A percentile compares a stretch with the other conserved stretches of the same genome.
These are phyloP conservation scores for Diaporthe humulicola DNA, from an alignment of 2,329 filamentous ascomycete genomes.

Conservation along the genomic window DNA sequence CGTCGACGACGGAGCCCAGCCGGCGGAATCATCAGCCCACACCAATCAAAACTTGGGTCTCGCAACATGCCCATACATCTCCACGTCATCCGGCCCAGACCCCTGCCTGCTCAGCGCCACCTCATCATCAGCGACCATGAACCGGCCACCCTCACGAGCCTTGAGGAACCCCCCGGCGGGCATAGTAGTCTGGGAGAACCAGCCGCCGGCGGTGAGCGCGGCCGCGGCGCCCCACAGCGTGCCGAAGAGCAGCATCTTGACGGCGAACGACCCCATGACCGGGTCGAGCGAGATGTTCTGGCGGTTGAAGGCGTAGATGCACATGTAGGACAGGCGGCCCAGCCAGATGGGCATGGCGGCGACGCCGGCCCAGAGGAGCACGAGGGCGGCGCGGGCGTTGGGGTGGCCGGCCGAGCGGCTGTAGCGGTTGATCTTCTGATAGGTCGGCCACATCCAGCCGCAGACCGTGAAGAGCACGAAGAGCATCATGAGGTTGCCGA, in stretches of 20 bases:
- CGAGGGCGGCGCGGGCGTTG: constrained; percentile 40
- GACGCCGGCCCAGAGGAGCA: constrained; percentile 40
- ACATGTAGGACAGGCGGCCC: constrained; percentile 42
- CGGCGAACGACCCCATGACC: constrained; percentile 43
- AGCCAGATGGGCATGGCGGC: constrained; percentile 44
- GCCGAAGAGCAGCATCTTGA: constrained; percentile 43
- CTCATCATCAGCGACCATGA: background rate
- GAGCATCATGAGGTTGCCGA: constrained; percentile 44
- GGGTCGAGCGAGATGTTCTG: constrained; percentile 41
- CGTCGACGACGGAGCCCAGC: background rate
- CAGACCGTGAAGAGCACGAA: constrained; percentile 43
- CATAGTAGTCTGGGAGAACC: constrained; percentile 1
- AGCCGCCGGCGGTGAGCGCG: constrained; percentile 39
- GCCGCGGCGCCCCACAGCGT: constrained; percentile 39
- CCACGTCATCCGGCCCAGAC: background rate
- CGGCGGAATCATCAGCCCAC: background rate
- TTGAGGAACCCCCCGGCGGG: constrained; percentile 2
- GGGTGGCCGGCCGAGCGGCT: constrained; percentile 26
- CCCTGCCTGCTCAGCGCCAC: background rate
- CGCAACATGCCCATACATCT: background rate
- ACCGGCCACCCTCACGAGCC: background rate
- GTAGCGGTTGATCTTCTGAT: constrained; percentile 33
- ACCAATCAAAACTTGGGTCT: background rate
- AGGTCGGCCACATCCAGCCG: constrained; percentile 44
- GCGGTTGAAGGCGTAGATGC: constrained; percentile 43